Evolutionary conservation across 768 basidiomycete genomes (phyloP), one percentile per base, ranked within the genome.

Genomic region (Auriscalpium orientale): DNA sequence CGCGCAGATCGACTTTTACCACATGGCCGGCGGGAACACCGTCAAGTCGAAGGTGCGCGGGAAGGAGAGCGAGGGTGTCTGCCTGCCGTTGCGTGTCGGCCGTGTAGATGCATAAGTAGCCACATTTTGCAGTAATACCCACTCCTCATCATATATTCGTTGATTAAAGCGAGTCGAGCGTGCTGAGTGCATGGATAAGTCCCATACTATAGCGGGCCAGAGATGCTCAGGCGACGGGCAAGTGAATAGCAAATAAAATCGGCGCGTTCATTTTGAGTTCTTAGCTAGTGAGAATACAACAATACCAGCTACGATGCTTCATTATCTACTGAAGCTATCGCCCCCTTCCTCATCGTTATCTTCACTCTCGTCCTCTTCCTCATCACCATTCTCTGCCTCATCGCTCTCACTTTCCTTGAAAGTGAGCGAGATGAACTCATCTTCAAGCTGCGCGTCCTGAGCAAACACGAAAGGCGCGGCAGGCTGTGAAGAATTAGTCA

Each of bases 361-460:
- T 8, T 47, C 56, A 4, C 44, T 56, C 33, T 58, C 73, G 7
- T 72, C 74, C 0, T 71, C 71, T 3, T 74, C 72, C 21, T 65
- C 65, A 43, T 62, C 66, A 38, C 57, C 35, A 34, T 56, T 64
- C 12, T 65, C 68, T 20, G 63, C 64, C 20, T 66, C 66, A 13
- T 63, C 67, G 15, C 65, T 66, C 35, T 70, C 70, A 57, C 70
- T 71, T 58, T 72, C 71, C 52, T 69, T 62, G 58, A 72, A 72
- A 18, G 70, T 71, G 46, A 72, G 66, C 38, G 71, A 71, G 54
- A 92, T 91, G 75, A 79, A 91, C 79, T 91, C 89, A 78, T 91
- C 89, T 58, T 89, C 89, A 60, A 90, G 76, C 69, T 86, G 79
- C 56, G 79, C 85, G 65, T 84, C 77, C 63, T 84, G 77, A 61